Evolutionary conservation across 2,329 filamentous ascomycete species (phyloP), one percentile per base, ranked within the genome.

Genomic region (Sclerotinia minor): DNA sequence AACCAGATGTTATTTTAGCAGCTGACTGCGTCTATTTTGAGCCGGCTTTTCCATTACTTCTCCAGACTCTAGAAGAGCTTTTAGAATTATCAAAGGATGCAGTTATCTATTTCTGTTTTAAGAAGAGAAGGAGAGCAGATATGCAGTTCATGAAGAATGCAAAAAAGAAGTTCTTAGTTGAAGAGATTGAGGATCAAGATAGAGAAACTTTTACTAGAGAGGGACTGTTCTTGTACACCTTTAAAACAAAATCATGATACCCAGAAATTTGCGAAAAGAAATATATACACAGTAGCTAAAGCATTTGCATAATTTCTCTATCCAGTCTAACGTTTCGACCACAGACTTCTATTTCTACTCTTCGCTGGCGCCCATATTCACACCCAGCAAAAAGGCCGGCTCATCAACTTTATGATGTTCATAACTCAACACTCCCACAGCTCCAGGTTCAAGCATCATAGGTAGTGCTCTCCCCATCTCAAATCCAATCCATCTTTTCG

Each of bases 21-120:
- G 94, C 94, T 52, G 95, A 98, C 79, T 98, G 94, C 79, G 93
- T 97, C 60, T 99, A 98, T 81, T 96, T 96, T 78, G 95, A 98
- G 79, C 93, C 94, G 3, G 92, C 95, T 1, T 98, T 98, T 76
- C 94, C 94, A 41, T 83, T 97, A 45, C 84, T 99, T 58, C 85
- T 95, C 76, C 81, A 87, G 71, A 98, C 94, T 7, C 81, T 98
- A 72, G 82, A 85, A 69, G 87, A 91, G 71, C 82, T 97, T 59
- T 83, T 97, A 71, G 84, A 86, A 21, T 84, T 93, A 54, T 93
- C 89, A 78, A 89, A 90, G 29, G 78, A 82, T 54, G 84, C 85
- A 15, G 81, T 84, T 13, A 78, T 90, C 58, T 89, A 87, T 79
- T 98, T 99, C 80, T 97, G 94, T 81, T 97, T 96, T 83, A 98